Base-by-base conservation (phyloP, 805 yeast genomes). In the Hanseniaspora lindneri region DNA sequence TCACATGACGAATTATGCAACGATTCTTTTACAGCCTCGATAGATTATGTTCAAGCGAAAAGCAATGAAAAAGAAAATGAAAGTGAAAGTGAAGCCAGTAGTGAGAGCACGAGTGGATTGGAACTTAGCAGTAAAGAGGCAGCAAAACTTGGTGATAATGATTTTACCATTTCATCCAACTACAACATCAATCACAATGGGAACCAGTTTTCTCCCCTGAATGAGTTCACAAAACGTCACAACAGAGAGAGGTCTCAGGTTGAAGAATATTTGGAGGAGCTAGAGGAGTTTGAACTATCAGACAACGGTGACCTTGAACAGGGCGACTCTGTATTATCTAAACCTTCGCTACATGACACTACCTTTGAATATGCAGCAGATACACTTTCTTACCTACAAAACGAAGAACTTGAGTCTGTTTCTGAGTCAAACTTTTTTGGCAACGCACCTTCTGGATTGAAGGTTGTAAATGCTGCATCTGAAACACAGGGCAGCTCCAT, bases 231-330 rank as follows among this genome's bases (percentile, higher is more conserved):
- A 19, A 39, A 39, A 32, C 30, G 39, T 16, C 66, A 62, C 44
- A 49, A 54, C 39, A 55, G 64, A 27, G 60, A 62, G 44, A 51
- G 56, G 33, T 63, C 66, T 4, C 60, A 63, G 36, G 61, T 65
- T 14, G 66, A 64, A 47, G 58, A 58, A 36, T 51, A 62, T 20
- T 60, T 60, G 8, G 66, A 62, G 23, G 65, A 64, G 40, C 54
- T 64, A 20, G 66, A 63, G 19, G 49, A 52, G 10, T 63, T 52
- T 44, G 54, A 59, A 2, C 20, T 44, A 4, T 37, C 42, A 21
- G 51, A 50, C 11, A 53, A 57, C 21, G 23, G 39, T 14, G 24
- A 16, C 6, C 24, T 4, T 8, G 53, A 55, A n/a, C 47, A 51
- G 36, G 55, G 39, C 28, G 34, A 42, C 21, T 41, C 56, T 9